phyloP scores from a whole-genome alignment of 257 asterid species.

The Primulina eburnea region DNA sequence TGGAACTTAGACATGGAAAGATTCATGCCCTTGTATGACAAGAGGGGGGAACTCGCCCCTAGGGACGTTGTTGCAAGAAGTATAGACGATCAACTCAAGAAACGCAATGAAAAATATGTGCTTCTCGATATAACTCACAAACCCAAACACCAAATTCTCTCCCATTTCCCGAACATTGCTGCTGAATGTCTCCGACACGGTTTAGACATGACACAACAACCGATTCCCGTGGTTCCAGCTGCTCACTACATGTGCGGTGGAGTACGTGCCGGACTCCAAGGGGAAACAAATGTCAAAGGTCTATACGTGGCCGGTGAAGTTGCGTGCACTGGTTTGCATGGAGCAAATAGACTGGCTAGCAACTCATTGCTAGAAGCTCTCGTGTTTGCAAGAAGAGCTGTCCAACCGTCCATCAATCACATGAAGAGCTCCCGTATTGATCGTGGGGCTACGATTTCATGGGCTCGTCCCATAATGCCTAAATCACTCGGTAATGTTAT shows the following conservation, averaged over 20 bases:
- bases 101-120: conserved; percentile 72
- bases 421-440: conserved; percentile 38
- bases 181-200: conserved; percentile 86
- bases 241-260: conserved; percentile 99
- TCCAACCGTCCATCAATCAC: conserved; percentile 75
- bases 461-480: conserved; percentile 70
- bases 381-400: conserved; percentile 92
- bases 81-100: conserved; percentile 92
- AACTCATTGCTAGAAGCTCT: conserved; percentile 92
- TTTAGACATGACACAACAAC: conserved; percentile 78
- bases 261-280: conserved; percentile 91
- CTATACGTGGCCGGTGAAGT: conserved; percentile 96
- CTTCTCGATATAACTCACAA: conserved; percentile 90
- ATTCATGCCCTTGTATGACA: conserved; percentile 81
- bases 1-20: conserved; percentile 74
- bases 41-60: conserved; percentile 95
- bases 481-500: conserved; percentile 41
- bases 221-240: conserved; percentile 95
- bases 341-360: conserved; percentile 95
- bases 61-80: conserved; percentile 96
- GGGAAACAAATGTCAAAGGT: conserved; percentile 83
- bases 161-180: conserved; percentile 94
- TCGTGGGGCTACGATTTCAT: conserved; percentile 38
- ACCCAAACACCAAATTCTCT: conserved; percentile 60
- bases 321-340: conserved; percentile 95